phyloP scores from a whole-genome alignment of 75 land plant genomes.

The Isoetes taiwanensis region DNA sequence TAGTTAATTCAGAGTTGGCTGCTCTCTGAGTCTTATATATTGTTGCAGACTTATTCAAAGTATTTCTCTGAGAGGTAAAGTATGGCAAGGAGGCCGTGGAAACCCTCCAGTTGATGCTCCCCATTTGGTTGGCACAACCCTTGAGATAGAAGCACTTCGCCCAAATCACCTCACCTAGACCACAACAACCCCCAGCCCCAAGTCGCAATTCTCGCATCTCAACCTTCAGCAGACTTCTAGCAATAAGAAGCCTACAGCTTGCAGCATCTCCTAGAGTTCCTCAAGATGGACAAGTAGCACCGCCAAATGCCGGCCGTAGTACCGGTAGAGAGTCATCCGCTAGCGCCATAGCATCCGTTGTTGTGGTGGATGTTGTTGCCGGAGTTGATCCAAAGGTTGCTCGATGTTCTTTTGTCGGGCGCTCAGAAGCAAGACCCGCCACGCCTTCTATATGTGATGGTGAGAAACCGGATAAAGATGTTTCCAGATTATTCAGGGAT shows the following conservation, averaged over 20 bases:
- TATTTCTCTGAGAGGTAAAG: slow-evolving; percentile 83
- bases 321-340: too few relatives aligned
- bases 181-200: slow-evolving; percentile 57
- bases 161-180: slow-evolving; percentile 90
- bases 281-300: slow-evolving; percentile 26
- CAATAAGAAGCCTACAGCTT: slow-evolving; percentile 38
- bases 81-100: slow-evolving; percentile 99
- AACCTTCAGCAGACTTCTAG: slow-evolving; percentile 37
- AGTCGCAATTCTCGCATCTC: slow-evolving; percentile 33
- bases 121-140: slow-evolving; percentile 80
- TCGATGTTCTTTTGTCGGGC: too few relatives aligned
- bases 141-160: slow-evolving; percentile 86
- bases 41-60: slow-evolving; percentile 39
- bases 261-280: slow-evolving; percentile 32
- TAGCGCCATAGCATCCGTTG: too few relatives aligned
- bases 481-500: too few relatives aligned
- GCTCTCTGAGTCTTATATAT: too few relatives aligned
- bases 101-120: slow-evolving; percentile 95
- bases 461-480: too few relatives aligned
- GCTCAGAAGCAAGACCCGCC: too few relatives aligned
- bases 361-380: too few relatives aligned
- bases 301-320: slow-evolving; percentile 10
- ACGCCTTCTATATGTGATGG: too few relatives aligned
- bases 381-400: too few relatives aligned
- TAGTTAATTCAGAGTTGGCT: too few relatives aligned